Base-by-base conservation (phyloP, 108 stramenopile genomes). In the Chaetoceros muelleri region DNA sequence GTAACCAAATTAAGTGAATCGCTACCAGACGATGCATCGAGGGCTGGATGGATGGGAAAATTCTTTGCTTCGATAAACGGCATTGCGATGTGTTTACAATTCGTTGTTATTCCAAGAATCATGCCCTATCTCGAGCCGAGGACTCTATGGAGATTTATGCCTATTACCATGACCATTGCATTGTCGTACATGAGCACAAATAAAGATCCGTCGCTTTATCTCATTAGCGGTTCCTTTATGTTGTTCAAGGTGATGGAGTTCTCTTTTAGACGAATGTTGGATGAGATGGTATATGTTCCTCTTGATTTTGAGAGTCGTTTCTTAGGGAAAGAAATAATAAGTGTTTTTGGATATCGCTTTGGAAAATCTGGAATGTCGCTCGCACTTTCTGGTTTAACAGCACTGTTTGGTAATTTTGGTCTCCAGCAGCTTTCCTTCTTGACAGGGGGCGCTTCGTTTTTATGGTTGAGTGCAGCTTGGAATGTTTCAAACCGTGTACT, bases 241-340 rank as follows among this genome's bases (percentile, higher is more conserved):
- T 62, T 80, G 20, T 86, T 91, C 85, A 91, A 91, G 64, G 81
- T 79, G 16, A 57, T 79, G 58, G 89, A 91, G 61, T 91, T 86
- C 61, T 91, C 89, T 0, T 81, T 80, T 17, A 61, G 89, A 51
- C 29, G 89, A 30, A 82, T 91, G 85, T 61, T 91, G 47, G 89
- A 91, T 61, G 89, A 91, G 63, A 87, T 91, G 89, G 85, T 85
- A 5, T 85, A 81, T 53, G 83, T 90, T 1, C 85, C 91, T 13
- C 69, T 93, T 44, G 85, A 93, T 69, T 88, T 80, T 66, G 85
- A 93, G 52, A 69, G 66, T 46, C 78, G 91, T 30, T 93, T 80
- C 60, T 49, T 88, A 17, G 91, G 87, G 16, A 93, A 93, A 53
- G 91, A 93, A 73, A 72, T 93, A 0, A 81, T 89, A 53, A 85